Evolutionary conservation across 2,329 filamentous ascomycete species (phyloP).

Genomic region (Dactylella cylindrospora): DNA sequence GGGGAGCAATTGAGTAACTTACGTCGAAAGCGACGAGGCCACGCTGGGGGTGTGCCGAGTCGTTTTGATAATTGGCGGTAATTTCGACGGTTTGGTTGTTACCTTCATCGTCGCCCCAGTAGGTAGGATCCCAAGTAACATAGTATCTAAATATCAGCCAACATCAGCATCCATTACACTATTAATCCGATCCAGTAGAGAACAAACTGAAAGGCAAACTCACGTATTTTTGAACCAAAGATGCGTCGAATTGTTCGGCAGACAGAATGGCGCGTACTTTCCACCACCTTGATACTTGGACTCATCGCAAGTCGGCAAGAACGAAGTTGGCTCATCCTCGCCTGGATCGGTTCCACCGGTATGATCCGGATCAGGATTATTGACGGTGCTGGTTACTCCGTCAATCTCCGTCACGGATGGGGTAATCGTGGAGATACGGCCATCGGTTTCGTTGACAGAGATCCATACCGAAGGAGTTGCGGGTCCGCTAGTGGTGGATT

Average conservation of each 20-base stretch:
- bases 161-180: background rate
- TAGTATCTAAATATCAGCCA: slow-evolving; percentile 24
- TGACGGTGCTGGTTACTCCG: slow-evolving; percentile 31
- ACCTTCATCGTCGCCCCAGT: slow-evolving; percentile 26
- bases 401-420: slow-evolving; percentile 24
- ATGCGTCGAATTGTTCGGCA: slow-evolving; percentile 22
- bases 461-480: slow-evolving; percentile 26
- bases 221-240: slow-evolving; percentile 32
- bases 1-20: background rate
- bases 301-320: slow-evolving; percentile 36
- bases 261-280: slow-evolving; percentile 39
- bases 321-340: slow-evolving; percentile 14
- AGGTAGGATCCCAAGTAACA: slow-evolving; percentile 40
- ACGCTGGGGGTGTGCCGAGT: slow-evolving; percentile 6
- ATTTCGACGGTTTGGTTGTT: slow-evolving; percentile 39
- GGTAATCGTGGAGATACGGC: slow-evolving; percentile 26
- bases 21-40: slow-evolving; percentile 40
- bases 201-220: background rate
- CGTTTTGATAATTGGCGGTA: slow-evolving; percentile 20
- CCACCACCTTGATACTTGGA: slow-evolving; percentile 32
- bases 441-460: slow-evolving; percentile 41
- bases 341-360: slow-evolving; percentile 14
- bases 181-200: background rate
- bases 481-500: slow-evolving; percentile 12
- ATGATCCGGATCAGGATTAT: slow-evolving; percentile 19